Evolutionary conservation across 2,329 filamentous ascomycete species (phyloP).

Genomic region (Tolypocladium tropicale): DNA sequence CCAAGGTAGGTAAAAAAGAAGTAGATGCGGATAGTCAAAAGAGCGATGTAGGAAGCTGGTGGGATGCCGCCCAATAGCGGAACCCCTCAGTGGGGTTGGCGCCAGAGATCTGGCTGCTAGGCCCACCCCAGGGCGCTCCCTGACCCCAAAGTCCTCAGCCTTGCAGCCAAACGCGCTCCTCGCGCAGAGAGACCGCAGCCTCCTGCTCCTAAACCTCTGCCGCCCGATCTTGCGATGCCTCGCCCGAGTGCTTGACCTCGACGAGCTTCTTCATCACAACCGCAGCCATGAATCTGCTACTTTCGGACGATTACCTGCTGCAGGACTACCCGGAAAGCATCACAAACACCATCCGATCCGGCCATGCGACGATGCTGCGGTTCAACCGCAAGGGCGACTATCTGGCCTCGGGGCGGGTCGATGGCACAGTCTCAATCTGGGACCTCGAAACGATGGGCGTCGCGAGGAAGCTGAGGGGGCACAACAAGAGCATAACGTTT

Average conservation of each 20-base stretch:
- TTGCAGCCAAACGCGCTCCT: conserved; percentile 15
- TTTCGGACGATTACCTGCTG: conserved; percentile 53
- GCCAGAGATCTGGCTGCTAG: not conserved
- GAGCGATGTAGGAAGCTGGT: not conserved
- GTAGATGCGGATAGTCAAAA: no score
- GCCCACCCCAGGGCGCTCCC: not conserved
- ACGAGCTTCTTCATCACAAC: conserved; percentile 4
- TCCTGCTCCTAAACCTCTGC: not conserved
- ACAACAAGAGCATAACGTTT: conserved; percentile 88
- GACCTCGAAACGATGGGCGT: conserved; percentile 97
- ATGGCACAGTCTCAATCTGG: conserved; percentile 92
- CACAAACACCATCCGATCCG: conserved; percentile 71
- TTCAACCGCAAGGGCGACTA: conserved; percentile 95
- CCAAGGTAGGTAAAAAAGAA: no score
- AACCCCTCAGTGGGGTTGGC: conserved; percentile 1
- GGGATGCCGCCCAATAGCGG: not conserved
- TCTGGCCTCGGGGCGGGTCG: conserved; percentile 84
- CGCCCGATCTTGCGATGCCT: not conserved
- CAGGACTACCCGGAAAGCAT: conserved; percentile 87
- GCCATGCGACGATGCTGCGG: conserved; percentile 58
- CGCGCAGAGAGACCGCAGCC: conserved; percentile 1
- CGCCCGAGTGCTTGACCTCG: conserved; percentile 2
- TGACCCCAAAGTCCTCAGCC: conserved; percentile 15
- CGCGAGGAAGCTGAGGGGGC: conserved; percentile 84
- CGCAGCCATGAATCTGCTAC: conserved; percentile 43